Percentiles rank a stretch among this genome's conserved stretches.
Evolutionary conservation across 2,329 filamentous ascomycete genomes (phyloP).

Genomic region (Harringtonia lauricola): DNA sequence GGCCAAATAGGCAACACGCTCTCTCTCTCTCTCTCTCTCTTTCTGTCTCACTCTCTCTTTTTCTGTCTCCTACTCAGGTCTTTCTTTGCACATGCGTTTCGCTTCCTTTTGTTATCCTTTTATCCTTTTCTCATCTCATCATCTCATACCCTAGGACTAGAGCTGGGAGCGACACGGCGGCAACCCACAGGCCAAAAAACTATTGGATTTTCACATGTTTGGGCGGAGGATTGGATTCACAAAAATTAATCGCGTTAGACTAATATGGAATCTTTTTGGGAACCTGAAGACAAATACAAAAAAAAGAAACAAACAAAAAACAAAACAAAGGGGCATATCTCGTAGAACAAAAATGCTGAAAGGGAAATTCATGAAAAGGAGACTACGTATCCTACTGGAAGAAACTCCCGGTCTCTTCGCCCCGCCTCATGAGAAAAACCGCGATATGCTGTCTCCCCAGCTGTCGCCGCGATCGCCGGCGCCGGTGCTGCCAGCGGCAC

Average conservation of each 20-base stretch:
- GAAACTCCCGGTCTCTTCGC: background rate
- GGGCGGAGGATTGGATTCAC: background rate
- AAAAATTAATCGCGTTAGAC: background rate
- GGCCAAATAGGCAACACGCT: slow-evolving; percentile 2
- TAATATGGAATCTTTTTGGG: background rate
- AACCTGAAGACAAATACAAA: background rate
- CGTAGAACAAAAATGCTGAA: background rate
- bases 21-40: background rate
- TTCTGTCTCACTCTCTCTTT: background rate
- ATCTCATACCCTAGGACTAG: background rate
- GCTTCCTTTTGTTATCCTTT: background rate
- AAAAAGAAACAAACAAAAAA: too few species aligned
- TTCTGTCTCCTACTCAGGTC: too few species aligned
- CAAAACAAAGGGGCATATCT: too few species aligned
- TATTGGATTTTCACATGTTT: background rate
- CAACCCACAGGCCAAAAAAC: too few species aligned
- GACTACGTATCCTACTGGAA: background rate
- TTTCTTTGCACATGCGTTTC: background rate
- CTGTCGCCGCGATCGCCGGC: background rate
- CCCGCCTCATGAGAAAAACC: slow-evolving; percentile 6
- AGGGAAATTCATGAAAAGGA: too few species aligned
- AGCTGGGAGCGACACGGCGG: background rate
- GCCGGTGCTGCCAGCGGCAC: background rate
- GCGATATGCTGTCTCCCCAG: background rate
- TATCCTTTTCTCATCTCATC: background rate